Evolutionary conservation across 495 filamentous ascomycete genomes (phyloP), one percentile per base, ranked within the genome.

Genomic region (Daldinia caldariorum): DNA sequence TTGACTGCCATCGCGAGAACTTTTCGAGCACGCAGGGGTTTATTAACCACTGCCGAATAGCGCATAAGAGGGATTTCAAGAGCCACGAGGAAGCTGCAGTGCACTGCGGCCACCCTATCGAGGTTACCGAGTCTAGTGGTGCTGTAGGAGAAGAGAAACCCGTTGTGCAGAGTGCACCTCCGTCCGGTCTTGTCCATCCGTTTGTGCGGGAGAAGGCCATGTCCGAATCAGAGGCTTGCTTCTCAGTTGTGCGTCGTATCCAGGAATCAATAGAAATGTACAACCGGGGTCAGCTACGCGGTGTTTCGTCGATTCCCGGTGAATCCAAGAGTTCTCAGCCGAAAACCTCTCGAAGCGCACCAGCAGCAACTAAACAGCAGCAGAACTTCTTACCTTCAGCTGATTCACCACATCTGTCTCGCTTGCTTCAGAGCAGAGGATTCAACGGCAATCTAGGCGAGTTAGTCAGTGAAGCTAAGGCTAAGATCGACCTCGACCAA

Each of bases 1-100:
- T 94, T 56, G 91, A 95, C 75, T 99, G 95, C 74, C 86, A 92
- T 45, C 84, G 93, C 61, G 90, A 90, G 79, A 91, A 97, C 76
- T 98, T 97, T 77, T 93, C 91, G 49, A 97, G 93, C 78, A 92
- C 92, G 1, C 95, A 99, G 78, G 95, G 95, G 2, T 98, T 99
- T 75, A 94, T 99, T 81, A 99, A 99, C 71, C 95, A 99, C 74
- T 97, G 94, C 74, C 93, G 95, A 45, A 97, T 99, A 62, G 92
- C 94, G 8, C 95, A 99, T 79, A 89, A 89, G 65, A 86, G 92
- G 55, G 92, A 94, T 58, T 97, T 92, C 81, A 90, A 93, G 73
- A 97, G 93, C 73, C 95, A 99, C 73, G 94, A 97, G 74, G 92
- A 92, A 59, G 95, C 95, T 45, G 95, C 95, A n/a, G 83, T 92